Base-by-base conservation (phyloP, 2,329 filamentous ascomycete genomes). In the Monilinia aucupariae region DNA sequence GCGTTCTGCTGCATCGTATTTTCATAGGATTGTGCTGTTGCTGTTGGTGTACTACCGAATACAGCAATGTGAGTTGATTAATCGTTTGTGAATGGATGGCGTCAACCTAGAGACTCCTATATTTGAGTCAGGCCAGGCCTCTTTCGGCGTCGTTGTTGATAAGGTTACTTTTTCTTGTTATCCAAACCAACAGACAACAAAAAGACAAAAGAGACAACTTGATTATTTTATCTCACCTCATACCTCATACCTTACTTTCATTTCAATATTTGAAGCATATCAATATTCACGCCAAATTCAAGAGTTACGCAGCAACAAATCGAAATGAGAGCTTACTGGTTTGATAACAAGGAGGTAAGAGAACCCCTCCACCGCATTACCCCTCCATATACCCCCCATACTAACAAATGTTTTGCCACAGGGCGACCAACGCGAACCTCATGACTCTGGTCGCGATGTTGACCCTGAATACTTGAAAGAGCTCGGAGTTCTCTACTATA, bases 391-490 rank as follows among this genome's bases (percentile, higher is more conserved):
- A 58, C 43, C 59, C 65, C 27, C 30, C 41, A 22, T 56, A 25
- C 39, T 69, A 54, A 68, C 45, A 64, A 61, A 64, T 64, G 22
- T 12, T 32, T 48, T 22, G 15, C 32, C 30, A 48, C 43, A 96
- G 91, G 92, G 91, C 78, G 94, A 99, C 82, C 94, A 97, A 79
- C 92, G 94, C 74, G 84, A 89, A 50, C 84, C 90, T 60, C 94
- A 99, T 78, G 88, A 97, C 79, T 96, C 91, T 25, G 90, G 91
- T 71, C 85, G 85, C 68, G 73, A 80, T 47, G 84, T 97, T 64
- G 78, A 82, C 62, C 76, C 82, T 55, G 78, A 82, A 6, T 86
- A 89, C 63, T 87, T 99, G 64, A 76, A 81, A 67, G 81, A 83
- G 61, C 81, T 97, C 22, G 93, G 93, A 64, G 91, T 99, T 45